These are phyloP conservation scores for Artemisia tridentata DNA, from an alignment of 129 eudicot genomes.

Conservation along the genomic window DNA sequence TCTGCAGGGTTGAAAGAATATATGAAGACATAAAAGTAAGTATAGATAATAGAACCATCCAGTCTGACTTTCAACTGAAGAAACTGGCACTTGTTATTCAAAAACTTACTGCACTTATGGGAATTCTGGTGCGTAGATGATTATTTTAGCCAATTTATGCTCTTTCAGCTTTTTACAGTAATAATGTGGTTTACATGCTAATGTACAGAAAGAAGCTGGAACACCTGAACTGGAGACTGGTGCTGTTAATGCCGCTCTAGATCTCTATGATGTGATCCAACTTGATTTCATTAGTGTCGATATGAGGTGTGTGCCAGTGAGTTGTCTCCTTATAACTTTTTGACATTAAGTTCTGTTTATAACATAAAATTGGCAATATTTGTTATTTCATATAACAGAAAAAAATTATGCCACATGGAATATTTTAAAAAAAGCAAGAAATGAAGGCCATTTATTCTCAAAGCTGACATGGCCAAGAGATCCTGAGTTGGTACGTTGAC, in stretches of 20 bases:
- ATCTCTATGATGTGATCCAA: conserved; percentile 86
- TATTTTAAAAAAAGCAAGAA: conserved; percentile 64
- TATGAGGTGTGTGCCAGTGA: conserved; percentile 58
- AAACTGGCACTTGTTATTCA: conserved; percentile 80
- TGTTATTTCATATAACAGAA: conserved; percentile 34
- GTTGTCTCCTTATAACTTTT: neutral
- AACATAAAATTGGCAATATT: neutral
- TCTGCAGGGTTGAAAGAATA: conserved; percentile 84
- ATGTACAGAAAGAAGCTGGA: conserved; percentile 62
- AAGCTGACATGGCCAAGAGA: conserved; percentile 90
- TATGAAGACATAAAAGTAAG: conserved; percentile 66
- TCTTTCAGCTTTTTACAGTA: neutral
- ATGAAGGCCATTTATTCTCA: conserved; percentile 83
- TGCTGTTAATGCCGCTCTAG: conserved; percentile 87
- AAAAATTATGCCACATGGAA: conserved; percentile 69
- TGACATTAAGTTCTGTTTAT: neutral
- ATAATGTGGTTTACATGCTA: conserved; percentile 13
- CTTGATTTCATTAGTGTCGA: conserved; percentile 64
- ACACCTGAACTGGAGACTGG: conserved; percentile 70
- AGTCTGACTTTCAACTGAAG: conserved; percentile 50
- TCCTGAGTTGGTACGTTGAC: conserved; percentile 64
- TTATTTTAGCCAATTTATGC: neutral
- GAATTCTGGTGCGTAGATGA: conserved; percentile 80
- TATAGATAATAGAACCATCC: conserved; percentile 42
- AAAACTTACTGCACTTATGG: conserved; percentile 84